Conservation (phyloP, 139 green algal genomes). For the Chlamydomonas applanata region DNA sequence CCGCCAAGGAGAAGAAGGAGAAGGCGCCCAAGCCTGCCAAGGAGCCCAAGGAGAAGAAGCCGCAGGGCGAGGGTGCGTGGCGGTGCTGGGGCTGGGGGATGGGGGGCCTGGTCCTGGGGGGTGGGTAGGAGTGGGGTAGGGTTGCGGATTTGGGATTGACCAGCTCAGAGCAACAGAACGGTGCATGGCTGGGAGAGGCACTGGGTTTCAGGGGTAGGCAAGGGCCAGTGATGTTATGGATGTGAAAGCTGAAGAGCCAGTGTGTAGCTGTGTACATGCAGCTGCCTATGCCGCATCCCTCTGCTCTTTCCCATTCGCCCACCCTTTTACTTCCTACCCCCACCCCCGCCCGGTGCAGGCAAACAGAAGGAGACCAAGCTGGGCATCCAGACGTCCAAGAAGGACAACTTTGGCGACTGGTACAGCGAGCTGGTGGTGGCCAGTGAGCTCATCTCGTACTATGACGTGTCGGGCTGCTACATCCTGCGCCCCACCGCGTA, state of each 20-base stretch:
- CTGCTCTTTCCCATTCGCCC: too few species aligned
- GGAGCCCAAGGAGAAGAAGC: constrained; percentile 39
- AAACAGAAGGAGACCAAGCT: constrained; percentile 89
- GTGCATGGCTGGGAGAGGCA: too few species aligned
- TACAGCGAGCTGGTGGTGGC: constrained; percentile 46
- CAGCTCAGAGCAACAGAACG: too few species aligned
- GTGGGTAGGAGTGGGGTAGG: too few species aligned
- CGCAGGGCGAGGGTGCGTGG: background rate
- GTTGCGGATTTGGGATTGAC: too few species aligned
- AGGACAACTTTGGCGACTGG: constrained; percentile 88
- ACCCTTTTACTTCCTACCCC: too few species aligned
- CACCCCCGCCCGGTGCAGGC: background rate
- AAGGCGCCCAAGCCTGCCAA: constrained; percentile 63
- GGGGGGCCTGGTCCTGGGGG: too few species aligned
- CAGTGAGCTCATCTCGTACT: constrained; percentile 79
- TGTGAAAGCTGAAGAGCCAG: background rate
- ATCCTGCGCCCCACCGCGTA: constrained; percentile 95
- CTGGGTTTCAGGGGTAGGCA: too few species aligned
- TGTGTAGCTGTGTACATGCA: background rate
- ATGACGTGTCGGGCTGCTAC: constrained; percentile 97
- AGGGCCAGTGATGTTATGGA: background rate
- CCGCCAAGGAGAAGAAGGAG: constrained; percentile 63
- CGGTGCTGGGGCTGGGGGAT: background rate
- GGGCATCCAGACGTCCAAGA: constrained; percentile 80
- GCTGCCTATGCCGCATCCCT: background rate